Conservation (phyloP, 345 rosid species). For the Aquilaria yunnanensis region DNA sequence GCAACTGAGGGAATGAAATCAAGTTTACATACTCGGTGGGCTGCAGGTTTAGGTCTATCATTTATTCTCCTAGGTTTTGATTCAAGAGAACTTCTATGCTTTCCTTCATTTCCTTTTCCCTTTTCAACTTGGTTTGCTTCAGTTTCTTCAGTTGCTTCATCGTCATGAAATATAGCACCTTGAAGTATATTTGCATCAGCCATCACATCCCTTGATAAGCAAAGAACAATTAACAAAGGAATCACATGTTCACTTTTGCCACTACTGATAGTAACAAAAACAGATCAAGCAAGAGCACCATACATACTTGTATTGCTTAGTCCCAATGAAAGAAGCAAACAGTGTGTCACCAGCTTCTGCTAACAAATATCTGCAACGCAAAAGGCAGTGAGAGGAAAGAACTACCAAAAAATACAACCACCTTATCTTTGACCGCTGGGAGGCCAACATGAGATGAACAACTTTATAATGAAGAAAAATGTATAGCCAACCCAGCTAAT, state of each 20-base stretch:
- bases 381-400: not conserved
- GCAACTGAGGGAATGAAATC: not conserved
- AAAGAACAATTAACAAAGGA: conserved; percentile 5
- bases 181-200: conserved; percentile 92
- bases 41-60: conserved; percentile 82
- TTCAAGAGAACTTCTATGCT: conserved; percentile 33
- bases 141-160: conserved; percentile 35
- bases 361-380: conserved; percentile 56
- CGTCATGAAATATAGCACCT: conserved; percentile 92
- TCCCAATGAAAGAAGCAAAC: conserved; percentile 95
- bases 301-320: conserved; percentile 90
- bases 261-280: not conserved
- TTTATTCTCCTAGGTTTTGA: conserved; percentile 46
- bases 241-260: conserved; percentile 4
- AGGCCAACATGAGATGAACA: not conserved
- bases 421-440: not conserved
- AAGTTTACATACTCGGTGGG: conserved; percentile 70
- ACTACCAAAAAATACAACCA: not conserved
- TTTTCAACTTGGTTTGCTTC: conserved; percentile 37
- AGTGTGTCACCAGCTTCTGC: conserved; percentile 96
- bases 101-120: conserved; percentile 42
- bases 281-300: not conserved
- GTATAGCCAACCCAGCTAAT: not conserved
- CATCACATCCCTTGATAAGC: conserved; percentile 69
- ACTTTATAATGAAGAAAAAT: not conserved